Evolutionary conservation across 176 grass and related monocot species (phyloP).

Genomic region (Themeda triandra): DNA sequence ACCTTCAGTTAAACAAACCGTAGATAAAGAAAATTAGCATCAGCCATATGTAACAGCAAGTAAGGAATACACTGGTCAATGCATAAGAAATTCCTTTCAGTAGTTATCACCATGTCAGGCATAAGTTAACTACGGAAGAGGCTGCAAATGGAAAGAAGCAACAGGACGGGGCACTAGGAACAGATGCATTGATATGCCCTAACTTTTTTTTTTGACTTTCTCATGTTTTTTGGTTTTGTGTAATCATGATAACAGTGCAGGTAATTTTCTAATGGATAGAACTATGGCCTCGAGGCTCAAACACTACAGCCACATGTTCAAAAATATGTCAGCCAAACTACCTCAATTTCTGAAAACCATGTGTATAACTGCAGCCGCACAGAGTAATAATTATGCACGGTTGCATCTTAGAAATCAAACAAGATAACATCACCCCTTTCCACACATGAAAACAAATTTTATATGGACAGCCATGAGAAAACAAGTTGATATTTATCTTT

Average conservation of each 20-base stretch:
- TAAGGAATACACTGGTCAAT: neutral
- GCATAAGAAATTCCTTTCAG: constrained; percentile 5
- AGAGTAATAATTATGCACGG: neutral
- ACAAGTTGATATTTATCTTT: neutral
- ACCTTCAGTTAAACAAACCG: constrained; percentile 47
- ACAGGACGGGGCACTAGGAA: neutral
- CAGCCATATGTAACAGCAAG: neutral
- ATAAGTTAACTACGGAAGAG: neutral
- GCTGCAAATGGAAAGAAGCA: neutral
- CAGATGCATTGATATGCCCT: neutral
- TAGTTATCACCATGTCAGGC: neutral
- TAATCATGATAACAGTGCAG: neutral
- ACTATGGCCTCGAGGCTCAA: neutral
- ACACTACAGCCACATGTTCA: neutral
- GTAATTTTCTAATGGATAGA: neutral
- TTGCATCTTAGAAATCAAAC: neutral
- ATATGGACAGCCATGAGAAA: neutral
- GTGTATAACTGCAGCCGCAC: neutral
- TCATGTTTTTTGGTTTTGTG: neutral
- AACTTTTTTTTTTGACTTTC: neutral
- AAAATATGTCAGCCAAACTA: neutral
- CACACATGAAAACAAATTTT: neutral
- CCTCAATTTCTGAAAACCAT: neutral
- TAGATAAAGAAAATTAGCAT: neutral
- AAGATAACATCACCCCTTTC: neutral